Conservation (phyloP, 257 asterid species). For the Solanum gandarillasii region DNA sequence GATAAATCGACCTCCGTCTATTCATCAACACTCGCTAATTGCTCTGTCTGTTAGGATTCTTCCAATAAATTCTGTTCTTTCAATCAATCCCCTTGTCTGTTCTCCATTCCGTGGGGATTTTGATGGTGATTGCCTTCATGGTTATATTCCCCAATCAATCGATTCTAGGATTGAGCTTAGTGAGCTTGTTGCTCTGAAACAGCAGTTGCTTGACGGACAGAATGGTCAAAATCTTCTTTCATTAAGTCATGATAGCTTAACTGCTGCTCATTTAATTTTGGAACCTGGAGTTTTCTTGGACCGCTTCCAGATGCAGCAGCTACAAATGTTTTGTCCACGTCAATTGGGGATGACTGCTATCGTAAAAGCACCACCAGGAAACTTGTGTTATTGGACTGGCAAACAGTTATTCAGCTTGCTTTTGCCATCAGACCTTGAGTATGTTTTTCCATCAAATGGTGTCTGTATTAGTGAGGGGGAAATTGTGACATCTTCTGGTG, state of each 20-base stretch:
- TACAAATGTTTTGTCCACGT: constrained; percentile 64
- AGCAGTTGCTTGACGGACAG: constrained; percentile 73
- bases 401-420: constrained; percentile 63
- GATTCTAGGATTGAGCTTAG: constrained; percentile 61
- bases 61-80: constrained; percentile 45
- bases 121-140: constrained; percentile 97
- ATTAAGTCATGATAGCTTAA: constrained; percentile 76
- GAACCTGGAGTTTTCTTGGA: constrained; percentile 57
- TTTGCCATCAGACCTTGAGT: constrained; percentile 58
- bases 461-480: constrained; percentile 57
- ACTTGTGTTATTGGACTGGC: constrained; percentile 63
- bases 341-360: constrained; percentile 38
- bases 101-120: constrained; percentile 92
- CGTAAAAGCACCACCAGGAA: constrained; percentile 17
- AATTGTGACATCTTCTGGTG: constrained; percentile 40
- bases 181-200: constrained; percentile 64
- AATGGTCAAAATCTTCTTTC: constrained; percentile 69
- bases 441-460: constrained; percentile 29
- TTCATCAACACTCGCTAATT: constrained; percentile 87
- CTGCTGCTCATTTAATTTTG: constrained; percentile 68
- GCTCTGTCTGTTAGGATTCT: constrained; percentile 72
- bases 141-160: constrained; percentile 82
- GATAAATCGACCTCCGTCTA: constrained; percentile 89
- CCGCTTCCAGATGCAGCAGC: constrained; percentile 69
- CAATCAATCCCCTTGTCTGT: constrained; percentile 80